These are phyloP conservation scores for Drosera capensis DNA, from an alignment of 148 eudicot species.

Conservation along the genomic window DNA sequence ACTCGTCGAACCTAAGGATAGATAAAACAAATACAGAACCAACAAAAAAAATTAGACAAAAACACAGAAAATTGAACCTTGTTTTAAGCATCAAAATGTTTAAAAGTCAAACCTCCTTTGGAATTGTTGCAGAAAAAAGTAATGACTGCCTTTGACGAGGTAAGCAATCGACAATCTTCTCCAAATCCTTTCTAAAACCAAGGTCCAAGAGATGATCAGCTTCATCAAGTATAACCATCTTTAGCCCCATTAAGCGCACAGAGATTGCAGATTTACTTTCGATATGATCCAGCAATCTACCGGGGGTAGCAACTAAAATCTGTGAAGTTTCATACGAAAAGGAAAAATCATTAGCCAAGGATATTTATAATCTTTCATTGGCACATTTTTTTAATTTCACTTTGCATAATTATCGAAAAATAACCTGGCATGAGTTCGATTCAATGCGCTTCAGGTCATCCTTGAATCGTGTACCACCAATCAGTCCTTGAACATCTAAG, in stretches of 20 bases:
- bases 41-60: slow-evolving; percentile 1
- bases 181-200: slow-evolving; percentile 83
- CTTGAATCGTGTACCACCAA: slow-evolving; percentile 88
- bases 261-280: slow-evolving; percentile 76
- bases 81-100: neutral
- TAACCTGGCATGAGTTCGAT: slow-evolving; percentile 76
- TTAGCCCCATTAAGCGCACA: slow-evolving; percentile 64
- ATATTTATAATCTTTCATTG: neutral
- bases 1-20: slow-evolving; percentile 68
- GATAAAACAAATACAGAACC: neutral
- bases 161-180: slow-evolving; percentile 80
- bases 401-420: neutral
- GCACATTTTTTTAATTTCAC: neutral
- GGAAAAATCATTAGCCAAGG: neutral
- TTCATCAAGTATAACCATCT: slow-evolving; percentile 88
- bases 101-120: slow-evolving; percentile 55
- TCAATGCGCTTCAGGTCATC: slow-evolving; percentile 75
- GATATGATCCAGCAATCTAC: slow-evolving; percentile 88
- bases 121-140: slow-evolving; percentile 77
- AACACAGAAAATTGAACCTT: slow-evolving; percentile 1
- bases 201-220: slow-evolving; percentile 80
- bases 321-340: slow-evolving; percentile 9
- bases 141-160: slow-evolving; percentile 83
- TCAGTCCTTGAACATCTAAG: slow-evolving; percentile 67
- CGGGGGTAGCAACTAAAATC: slow-evolving; percentile 94